Evolutionary conservation across 495 filamentous ascomycete genomes (phyloP).

Genomic region (Hapsidospora chrysogenum): DNA sequence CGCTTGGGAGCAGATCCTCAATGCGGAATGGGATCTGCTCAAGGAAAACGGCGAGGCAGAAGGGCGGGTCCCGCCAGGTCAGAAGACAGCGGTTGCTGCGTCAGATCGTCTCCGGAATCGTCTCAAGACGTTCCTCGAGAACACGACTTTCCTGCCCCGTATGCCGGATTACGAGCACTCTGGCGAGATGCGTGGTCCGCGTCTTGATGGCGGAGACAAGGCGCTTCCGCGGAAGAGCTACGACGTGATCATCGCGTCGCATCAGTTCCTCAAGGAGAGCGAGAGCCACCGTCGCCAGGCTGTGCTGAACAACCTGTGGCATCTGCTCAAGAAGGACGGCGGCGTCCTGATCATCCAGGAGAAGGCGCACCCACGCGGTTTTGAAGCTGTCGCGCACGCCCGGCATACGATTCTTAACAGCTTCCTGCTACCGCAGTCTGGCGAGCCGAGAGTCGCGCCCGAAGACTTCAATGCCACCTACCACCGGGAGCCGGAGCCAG

Average conservation of each 20-base stretch:
- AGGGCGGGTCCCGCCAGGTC: constrained; percentile 21
- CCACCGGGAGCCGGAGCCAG: constrained; percentile 37
- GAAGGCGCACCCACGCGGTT: constrained; percentile 81
- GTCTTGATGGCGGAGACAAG: constrained; percentile 19
- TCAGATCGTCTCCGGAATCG: constrained; percentile 48
- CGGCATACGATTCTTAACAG: constrained; percentile 60
- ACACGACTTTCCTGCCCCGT: constrained; percentile 84
- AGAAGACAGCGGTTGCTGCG: constrained; percentile 33
- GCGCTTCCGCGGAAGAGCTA: constrained; percentile 53
- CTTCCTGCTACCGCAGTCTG: constrained; percentile 34
- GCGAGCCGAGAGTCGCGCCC: constrained; percentile 32
- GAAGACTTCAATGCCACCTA: constrained; percentile 10
- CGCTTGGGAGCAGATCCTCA: constrained; percentile 70
- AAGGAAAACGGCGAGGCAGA: constrained; percentile 27
- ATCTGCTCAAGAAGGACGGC: constrained; percentile 64
- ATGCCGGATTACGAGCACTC: constrained; percentile 79
- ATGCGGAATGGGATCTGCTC: constrained; percentile 61
- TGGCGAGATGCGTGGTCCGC: constrained; percentile 17
- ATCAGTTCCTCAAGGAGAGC: constrained; percentile 53
- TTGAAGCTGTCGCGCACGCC: constrained; percentile 78
- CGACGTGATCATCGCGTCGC: constrained; percentile 80
- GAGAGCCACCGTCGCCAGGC: constrained; percentile 61
- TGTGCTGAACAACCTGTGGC: constrained; percentile 75
- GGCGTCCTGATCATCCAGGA: constrained; percentile 80
- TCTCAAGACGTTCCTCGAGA: constrained; percentile 57